Base-by-base conservation (phyloP, 768 basidiomycete species). In the Suillus sp. region DNA sequence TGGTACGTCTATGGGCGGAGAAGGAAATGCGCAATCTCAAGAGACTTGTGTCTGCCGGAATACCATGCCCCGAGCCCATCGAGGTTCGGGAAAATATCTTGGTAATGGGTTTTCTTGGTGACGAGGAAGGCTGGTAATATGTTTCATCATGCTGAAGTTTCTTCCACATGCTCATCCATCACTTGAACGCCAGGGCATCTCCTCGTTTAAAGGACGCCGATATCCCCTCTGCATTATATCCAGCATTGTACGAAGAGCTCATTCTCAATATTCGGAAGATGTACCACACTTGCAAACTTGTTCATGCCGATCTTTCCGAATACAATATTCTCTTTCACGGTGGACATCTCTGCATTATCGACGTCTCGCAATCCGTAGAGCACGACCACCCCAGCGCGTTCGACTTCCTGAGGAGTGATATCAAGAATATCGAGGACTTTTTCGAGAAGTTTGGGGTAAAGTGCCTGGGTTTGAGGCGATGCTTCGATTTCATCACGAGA, bases 1-100 rank as follows among this genome's bases (percentile, higher is more conserved):
- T 99, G 96, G 96, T 99, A 22, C 85, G 95, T 18, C 77, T 99
- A 3, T 99, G 97, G 97, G 97, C 97, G 2, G 97, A 99, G 77
- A 99, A 99, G 78, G 97, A 99, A 76, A 91, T 98, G 90, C 87
- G 97, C 27, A 99, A 99, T 73, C 78, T 99, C 65, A 90, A 91
- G 72, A 85, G 97, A 37, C 78, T 99, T 53, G 81, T 85, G 10
- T 78, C 87, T n/a, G 93, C 93, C 22, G 95, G 92, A 0, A 86
- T 99, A 58, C 82, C 83, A 53, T 93, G 92, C 65, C 97, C 97
- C 1, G 90, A 92, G 53, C 93, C 95, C 2, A 69, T 96, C 20
- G 97, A 99, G 73, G 95, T 97, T 10, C 85, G 95, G 62, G 95
- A 98, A 75, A 99, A 99, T 72, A 93, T 99, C 9, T 84, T 99